Conservation (phyloP, 2,329 filamentous ascomycete species). For the Diaporthe batatas region DNA sequence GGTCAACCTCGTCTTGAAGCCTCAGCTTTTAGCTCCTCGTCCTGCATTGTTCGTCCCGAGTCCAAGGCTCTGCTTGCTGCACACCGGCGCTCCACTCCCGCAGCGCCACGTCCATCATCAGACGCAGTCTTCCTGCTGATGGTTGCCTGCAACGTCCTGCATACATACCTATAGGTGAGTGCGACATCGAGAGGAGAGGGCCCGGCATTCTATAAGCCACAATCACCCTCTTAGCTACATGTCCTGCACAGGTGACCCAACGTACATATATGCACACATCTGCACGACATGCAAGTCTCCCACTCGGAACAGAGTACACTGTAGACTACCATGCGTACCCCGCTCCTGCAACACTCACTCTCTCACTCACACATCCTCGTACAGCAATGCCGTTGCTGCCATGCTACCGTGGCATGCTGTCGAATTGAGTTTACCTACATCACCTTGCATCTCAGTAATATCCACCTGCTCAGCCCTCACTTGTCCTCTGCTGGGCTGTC, state of each 20-base stretch:
- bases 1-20: too few relatives aligned
- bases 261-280: constrained; percentile 8
- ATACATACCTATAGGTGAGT: background rate
- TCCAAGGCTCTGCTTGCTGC: constrained; percentile 3
- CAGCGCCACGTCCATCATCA: constrained; percentile 7
- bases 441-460: constrained; percentile 2
- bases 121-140: constrained; percentile 20
- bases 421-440: background rate
- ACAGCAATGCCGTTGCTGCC: background rate
- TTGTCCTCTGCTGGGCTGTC: background rate
- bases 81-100: constrained; percentile 20
- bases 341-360: background rate
- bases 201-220: background rate
- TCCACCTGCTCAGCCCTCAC: background rate
- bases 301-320: background rate
- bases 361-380: background rate
- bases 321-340: constrained; percentile 6
- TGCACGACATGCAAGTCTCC: background rate
- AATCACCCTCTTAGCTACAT: background rate
- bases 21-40: background rate
- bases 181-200: too few relatives aligned
- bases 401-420: background rate
- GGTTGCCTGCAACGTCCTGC: background rate
- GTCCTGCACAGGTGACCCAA: background rate
- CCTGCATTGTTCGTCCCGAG: constrained; percentile 9